Conservation (phyloP, 176 grass and related monocot species). For the Hyparrhenia diplandra region DNA sequence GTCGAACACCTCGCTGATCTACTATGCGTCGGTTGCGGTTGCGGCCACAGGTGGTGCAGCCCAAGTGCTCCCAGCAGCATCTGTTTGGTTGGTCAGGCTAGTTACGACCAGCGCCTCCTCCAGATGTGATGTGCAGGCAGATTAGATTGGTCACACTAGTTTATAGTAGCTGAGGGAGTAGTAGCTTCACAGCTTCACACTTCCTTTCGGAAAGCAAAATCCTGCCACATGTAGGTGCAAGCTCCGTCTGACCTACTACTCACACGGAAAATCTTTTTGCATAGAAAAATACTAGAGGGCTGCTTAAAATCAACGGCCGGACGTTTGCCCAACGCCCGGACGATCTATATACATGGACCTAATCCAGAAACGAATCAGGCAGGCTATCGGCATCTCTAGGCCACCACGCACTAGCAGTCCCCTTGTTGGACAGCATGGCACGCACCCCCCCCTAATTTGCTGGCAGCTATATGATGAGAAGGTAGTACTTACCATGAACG, state of each 20-base stretch:
- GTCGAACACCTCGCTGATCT: not conserved
- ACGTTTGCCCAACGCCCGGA: not conserved
- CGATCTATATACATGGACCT: not conserved
- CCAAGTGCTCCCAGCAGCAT: not conserved
- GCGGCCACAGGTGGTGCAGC: not conserved
- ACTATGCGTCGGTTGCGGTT: too few species aligned
- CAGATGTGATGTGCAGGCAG: not conserved
- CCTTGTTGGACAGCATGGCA: not conserved
- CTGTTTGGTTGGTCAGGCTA: not conserved
- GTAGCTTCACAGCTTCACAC: not conserved
- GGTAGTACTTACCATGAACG: not conserved
- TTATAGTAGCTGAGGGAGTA: not conserved
- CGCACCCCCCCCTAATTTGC: not conserved
- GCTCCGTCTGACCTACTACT: not conserved
- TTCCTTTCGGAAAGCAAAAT: not conserved
- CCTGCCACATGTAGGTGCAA: not conserved
- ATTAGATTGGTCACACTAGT: not conserved
- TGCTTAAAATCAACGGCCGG: not conserved
- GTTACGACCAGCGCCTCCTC: not conserved
- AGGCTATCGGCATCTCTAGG: not conserved
- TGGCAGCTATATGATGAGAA: not conserved
- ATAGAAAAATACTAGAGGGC: not conserved
- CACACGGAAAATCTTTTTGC: not conserved
- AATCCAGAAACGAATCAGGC: not conserved
- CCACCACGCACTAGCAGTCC: not conserved